Evolutionary conservation across 2,329 filamentous ascomycete genomes (phyloP).

Genomic region (Fusarium ambrosium): DNA sequence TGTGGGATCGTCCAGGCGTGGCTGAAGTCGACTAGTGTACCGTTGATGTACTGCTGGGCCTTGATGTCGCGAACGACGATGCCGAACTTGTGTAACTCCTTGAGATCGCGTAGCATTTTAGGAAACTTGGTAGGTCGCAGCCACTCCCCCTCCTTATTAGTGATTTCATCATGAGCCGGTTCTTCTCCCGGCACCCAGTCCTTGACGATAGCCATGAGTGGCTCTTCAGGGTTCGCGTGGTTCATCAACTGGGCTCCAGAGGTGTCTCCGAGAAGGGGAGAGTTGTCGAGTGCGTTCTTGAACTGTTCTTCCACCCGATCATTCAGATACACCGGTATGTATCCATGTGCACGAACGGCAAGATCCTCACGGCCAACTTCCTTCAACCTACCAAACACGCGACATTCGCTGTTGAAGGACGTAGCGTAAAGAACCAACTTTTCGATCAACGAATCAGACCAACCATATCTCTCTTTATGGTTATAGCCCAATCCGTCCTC

Average conservation of each 20-base stretch:
- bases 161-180: neutral
- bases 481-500: neutral
- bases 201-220: constrained; percentile 33
- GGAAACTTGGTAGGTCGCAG: neutral
- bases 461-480: neutral
- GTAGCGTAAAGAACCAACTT: neutral
- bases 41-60: constrained; percentile 4
- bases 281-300: neutral
- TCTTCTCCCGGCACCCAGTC: neutral
- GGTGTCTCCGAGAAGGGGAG: rapidly evolving
- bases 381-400: constrained; percentile 28
- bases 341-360: constrained; percentile 16
- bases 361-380: constrained; percentile 16
- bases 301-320: neutral
- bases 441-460: neutral
- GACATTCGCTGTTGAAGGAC: constrained; percentile 25
- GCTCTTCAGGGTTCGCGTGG: neutral
- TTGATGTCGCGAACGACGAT: constrained; percentile 27
- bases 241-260: neutral
- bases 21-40: constrained; percentile 9
- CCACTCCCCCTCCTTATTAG: neutral
- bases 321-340: constrained; percentile 4
- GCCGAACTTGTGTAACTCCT: constrained; percentile 14
- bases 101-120: constrained; percentile 13
- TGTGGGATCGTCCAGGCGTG: constrained; percentile 31